Evolutionary conservation across 306 rosid genomes (phyloP).

Genomic region (Vigna unguiculata): DNA sequence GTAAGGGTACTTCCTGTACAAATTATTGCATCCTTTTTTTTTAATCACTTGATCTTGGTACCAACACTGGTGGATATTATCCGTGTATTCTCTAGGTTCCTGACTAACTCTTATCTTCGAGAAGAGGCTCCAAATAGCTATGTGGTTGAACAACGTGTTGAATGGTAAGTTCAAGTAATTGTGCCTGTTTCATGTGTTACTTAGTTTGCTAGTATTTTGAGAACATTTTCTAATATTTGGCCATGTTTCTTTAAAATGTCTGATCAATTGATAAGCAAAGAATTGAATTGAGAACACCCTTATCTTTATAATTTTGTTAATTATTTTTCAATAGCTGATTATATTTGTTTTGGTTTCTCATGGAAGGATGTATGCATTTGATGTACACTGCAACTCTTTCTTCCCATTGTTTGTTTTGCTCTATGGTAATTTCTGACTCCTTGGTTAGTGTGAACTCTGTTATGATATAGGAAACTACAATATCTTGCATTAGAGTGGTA

Average conservation of each 20-base stretch:
- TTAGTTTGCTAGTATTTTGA: constrained; percentile 33
- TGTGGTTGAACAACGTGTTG: constrained; percentile 99
- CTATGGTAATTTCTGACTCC: constrained; percentile 69
- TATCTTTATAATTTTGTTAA: constrained; percentile 33
- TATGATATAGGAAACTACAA: constrained; percentile 32
- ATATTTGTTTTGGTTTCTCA: constrained; percentile 31
- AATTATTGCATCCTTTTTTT: constrained; percentile 16
- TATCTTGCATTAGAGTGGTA: constrained; percentile 35
- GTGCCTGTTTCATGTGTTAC: constrained; percentile 31
- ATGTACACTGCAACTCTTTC: constrained; percentile 99
- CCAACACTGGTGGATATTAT: constrained; percentile 24
- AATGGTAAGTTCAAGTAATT: constrained; percentile 67
- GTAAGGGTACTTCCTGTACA: constrained; percentile 56
- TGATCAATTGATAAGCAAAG: constrained; percentile 17
- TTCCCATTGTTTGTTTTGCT: constrained; percentile 95
- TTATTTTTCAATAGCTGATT: constrained; percentile 45
- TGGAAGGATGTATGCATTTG: constrained; percentile 97
- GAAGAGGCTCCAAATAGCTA: constrained; percentile 98
- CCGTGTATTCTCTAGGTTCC: constrained; percentile 65
- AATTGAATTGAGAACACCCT: background rate
- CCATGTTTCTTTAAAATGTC: constrained; percentile 38
- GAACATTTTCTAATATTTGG: constrained; percentile 31
- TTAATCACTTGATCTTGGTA: constrained; percentile 27
- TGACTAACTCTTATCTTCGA: constrained; percentile 92
- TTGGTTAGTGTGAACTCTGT: constrained; percentile 24